Evolutionary conservation across 2,329 filamentous ascomycete species (phyloP).

Genomic region (Trichothecium roseum): DNA sequence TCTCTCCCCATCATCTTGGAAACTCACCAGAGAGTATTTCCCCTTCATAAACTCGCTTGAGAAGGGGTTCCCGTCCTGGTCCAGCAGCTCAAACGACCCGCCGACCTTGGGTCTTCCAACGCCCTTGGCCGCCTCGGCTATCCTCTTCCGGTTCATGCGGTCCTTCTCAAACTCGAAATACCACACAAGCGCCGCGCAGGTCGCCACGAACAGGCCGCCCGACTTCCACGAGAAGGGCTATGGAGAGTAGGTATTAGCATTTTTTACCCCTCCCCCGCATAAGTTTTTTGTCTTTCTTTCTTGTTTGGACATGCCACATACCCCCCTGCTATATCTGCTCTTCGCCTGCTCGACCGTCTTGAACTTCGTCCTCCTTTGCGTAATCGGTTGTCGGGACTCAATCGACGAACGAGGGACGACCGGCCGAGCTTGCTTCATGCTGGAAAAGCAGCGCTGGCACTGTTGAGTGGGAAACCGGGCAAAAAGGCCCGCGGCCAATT

Average conservation of each 20-base stretch:
- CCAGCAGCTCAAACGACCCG: slow-evolving; percentile 70
- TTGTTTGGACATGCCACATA: slow-evolving; percentile 19
- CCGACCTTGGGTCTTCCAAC: slow-evolving; percentile 90
- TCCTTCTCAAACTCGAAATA: slow-evolving; percentile 94
- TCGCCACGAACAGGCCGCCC: slow-evolving; percentile 71
- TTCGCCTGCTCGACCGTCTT: slow-evolving; percentile 51
- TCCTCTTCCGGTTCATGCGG: slow-evolving; percentile 77
- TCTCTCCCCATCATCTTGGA: not conserved
- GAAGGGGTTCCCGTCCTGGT: slow-evolving; percentile 71
- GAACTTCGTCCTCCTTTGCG: slow-evolving; percentile 28
- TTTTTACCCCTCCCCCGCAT: slow-evolving; percentile 5
- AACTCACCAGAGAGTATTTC: slow-evolving; percentile 65
- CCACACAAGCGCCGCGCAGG: slow-evolving; percentile 67
- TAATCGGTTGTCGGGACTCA: slow-evolving; percentile 22
- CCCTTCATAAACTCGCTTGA: slow-evolving; percentile 76
- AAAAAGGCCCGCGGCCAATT: slow-evolving; percentile 22
- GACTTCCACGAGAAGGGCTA: slow-evolving; percentile 93
- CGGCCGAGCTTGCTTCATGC: slow-evolving; percentile 22
- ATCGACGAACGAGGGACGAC: slow-evolving; percentile 17
- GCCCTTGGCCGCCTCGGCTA: slow-evolving; percentile 87
- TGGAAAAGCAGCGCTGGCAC: slow-evolving; percentile 32
- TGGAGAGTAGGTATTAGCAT: not conserved
- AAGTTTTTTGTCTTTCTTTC: not conserved
- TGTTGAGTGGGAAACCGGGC: slow-evolving; percentile 20
- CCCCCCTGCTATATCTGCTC: slow-evolving; percentile 46